These are phyloP conservation scores for Lachnellula subtilissima DNA, from an alignment of 2,329 filamentous ascomycete genomes.

Conservation along the genomic window DNA sequence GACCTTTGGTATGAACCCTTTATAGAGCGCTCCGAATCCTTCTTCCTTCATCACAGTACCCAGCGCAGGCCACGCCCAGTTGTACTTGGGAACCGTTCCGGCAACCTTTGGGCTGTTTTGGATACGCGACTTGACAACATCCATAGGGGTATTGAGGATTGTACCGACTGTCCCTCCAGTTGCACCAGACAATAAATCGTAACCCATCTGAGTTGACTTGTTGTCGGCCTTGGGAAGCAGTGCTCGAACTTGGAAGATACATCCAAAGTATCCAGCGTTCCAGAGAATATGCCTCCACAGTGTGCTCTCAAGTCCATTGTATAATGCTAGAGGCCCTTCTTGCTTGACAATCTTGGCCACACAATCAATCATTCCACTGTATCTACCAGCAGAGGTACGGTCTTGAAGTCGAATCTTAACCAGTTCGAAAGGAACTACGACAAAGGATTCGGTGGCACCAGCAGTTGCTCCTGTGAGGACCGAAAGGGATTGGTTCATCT, in stretches of 20 bases:
- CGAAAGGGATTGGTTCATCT: conserved; percentile 90
- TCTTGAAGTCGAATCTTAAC: conserved; percentile 98
- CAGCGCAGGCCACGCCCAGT: conserved; percentile 92
- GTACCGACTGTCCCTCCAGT: conserved; percentile 89
- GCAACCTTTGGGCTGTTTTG: conserved; percentile 85
- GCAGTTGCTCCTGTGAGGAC: conserved; percentile 91
- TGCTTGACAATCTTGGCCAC: conserved; percentile 75
- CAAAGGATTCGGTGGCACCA: conserved; percentile 91
- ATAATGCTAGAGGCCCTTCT: conserved; percentile 83
- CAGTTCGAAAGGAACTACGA: conserved; percentile 96
- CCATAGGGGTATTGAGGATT: conserved; percentile 89
- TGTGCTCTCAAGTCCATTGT: conserved; percentile 95
- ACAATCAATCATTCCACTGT: conserved; percentile 76
- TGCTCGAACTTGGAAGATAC: conserved; percentile 92
- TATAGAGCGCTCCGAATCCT: conserved; percentile 88
- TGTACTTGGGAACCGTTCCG: conserved; percentile 88
- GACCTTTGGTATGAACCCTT: conserved; percentile 96
- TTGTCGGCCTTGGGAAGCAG: conserved; percentile 75
- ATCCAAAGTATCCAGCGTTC: conserved; percentile 97
- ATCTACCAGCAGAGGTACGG: conserved; percentile 84
- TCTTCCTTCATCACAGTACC: conserved; percentile 88
- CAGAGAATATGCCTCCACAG: conserved; percentile 93
- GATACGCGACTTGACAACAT: conserved; percentile 96
- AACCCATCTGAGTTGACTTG: conserved; percentile 76
- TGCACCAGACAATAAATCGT: conserved; percentile 81